Evolutionary conservation across 192 early-diverging fungal species (phyloP).

Genomic region (Mortierella alpina): DNA sequence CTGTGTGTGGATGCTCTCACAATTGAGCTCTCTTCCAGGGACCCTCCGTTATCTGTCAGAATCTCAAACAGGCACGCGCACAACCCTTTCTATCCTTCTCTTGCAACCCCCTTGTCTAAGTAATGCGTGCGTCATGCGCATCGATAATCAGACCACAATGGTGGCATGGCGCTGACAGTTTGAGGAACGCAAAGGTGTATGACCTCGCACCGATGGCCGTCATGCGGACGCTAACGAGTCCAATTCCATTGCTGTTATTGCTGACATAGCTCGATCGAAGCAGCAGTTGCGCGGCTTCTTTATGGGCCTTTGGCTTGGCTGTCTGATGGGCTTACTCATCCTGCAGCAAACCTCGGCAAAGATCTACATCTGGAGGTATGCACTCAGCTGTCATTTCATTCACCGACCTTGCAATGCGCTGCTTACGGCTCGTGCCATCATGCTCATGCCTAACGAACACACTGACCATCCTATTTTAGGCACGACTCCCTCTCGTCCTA

Average conservation of each 20-base stretch:
- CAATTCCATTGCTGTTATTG: not conserved
- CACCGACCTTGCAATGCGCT: not conserved
- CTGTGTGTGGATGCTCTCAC: no score
- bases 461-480: not conserved
- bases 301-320: conserved; percentile 47
- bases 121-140: not conserved
- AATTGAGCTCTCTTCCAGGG: no score
- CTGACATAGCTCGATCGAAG: conserved; percentile 33
- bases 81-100: no score
- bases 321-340: conserved; percentile 26
- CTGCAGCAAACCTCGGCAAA: conserved; percentile 39
- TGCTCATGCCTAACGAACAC: not conserved
- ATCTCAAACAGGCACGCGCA: no score
- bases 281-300: conserved; percentile 49
- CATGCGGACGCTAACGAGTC: not conserved
- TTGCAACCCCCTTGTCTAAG: no score
- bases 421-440: not conserved
- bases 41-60: no score
- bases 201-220: not conserved
- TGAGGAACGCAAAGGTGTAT: not conserved
- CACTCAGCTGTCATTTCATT: not conserved
- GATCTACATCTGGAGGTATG: conserved; percentile 25
- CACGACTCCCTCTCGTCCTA: conserved; percentile 12
- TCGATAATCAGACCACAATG: not conserved
- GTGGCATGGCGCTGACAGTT: not conserved